Percentiles rank a stretch among this genome's conserved stretches.
phyloP scores from a whole-genome alignment of 306 rosid species.

The Datisca glomerata region DNA sequence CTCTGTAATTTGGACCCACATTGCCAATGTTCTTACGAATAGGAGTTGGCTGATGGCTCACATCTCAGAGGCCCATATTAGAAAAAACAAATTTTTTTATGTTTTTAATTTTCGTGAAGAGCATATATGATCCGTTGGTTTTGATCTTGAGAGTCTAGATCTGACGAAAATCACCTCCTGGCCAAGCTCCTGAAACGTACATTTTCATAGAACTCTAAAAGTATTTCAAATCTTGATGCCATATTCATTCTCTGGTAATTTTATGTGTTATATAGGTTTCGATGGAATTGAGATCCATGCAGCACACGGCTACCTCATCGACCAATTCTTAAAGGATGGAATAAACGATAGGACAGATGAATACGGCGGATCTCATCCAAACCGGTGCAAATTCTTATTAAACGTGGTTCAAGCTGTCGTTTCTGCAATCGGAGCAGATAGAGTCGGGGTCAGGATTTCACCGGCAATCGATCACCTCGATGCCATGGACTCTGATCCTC shows the following conservation, averaged over 20 bases:
- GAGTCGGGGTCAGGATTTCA: slow-evolving; percentile 55
- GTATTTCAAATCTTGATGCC: neutral
- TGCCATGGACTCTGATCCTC: slow-evolving; percentile 76
- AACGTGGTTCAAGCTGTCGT: slow-evolving; percentile 47
- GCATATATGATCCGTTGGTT: too few species aligned
- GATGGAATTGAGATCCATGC: slow-evolving; percentile 91
- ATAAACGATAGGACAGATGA: slow-evolving; percentile 42
- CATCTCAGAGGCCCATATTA: too few species aligned
- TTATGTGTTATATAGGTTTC: slow-evolving; percentile 38
- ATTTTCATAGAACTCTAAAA: too few species aligned
- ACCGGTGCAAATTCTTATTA: slow-evolving; percentile 53
- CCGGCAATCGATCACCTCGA: slow-evolving; percentile 90
- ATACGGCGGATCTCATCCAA: slow-evolving; percentile 58
- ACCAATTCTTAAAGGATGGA: slow-evolving; percentile 37
- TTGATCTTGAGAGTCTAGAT: too few species aligned
- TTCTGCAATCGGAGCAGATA: slow-evolving; percentile 44
- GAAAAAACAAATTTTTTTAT: too few species aligned
- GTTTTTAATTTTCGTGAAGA: too few species aligned
- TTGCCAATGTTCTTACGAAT: too few species aligned
- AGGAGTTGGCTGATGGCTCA: too few species aligned
- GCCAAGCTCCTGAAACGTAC: too few species aligned
- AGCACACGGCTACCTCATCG: slow-evolving; percentile 77
- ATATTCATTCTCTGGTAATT: neutral
- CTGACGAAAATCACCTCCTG: too few species aligned
- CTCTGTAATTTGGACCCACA: too few species aligned